Base-by-base conservation (phyloP, 2,329 filamentous ascomycete species). In the Thielaviopsis punctulata region DNA sequence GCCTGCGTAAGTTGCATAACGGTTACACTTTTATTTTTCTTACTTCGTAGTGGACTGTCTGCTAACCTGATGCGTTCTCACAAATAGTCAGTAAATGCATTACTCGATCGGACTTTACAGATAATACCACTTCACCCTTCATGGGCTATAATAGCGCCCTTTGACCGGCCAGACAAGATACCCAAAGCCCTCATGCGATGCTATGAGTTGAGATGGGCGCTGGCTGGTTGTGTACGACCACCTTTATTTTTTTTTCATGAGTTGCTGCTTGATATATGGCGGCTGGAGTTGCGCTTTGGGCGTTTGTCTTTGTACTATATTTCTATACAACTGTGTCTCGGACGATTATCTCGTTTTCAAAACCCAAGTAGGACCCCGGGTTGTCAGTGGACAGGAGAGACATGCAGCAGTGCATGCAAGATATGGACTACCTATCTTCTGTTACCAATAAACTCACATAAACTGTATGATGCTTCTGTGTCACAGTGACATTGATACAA, bases 1-100 rank as follows among this genome's bases (percentile, higher is more conserved):
- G 58, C 80, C 81, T 64, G 76, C 78, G 75, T 79, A 67, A 66
- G 73, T 63, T 7, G 12, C n/a, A 21, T 19, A 5, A 5, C 9
- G 15, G 9, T 19, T 18, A 19, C 19, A 8, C 36, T 18, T 4
- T 18, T 39, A 15, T 15, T 15, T 7, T 39, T 2, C 19, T 41
- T 41, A 18, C 5, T 41, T 8, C 13, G 5, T 15, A 18, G n/a
- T 15, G 36, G 7, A 15, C 19, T n/a, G n/a, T n/a, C 19, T 41
- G 15, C 36, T 41, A 41, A 41, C 36, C 36, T 1, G 36, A 3
- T 6, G 19, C 8, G 7, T 19, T 41, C 36, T 41, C 36, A 18
- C 36, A 2, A 18, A 19, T 19, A 41, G 36, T n/a, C 36, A 41
- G 36, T 41, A 41, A 41, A 41, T 19, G n/a, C 36, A 19, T n/a